These are phyloP conservation scores for Pilaira anomala DNA, from an alignment of 192 early-diverging fungal species.

Conservation along the genomic window DNA sequence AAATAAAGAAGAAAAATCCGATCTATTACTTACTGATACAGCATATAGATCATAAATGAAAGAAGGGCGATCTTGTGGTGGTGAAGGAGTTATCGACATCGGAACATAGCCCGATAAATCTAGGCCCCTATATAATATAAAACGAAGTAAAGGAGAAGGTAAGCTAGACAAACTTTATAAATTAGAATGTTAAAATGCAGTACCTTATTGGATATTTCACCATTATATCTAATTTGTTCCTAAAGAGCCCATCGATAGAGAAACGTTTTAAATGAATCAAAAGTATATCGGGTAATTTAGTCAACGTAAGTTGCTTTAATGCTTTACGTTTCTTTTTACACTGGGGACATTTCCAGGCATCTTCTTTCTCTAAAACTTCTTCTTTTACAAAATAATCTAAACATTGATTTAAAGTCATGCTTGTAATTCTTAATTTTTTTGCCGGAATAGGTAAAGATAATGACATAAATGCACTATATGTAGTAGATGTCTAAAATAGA, in stretches of 20 bases:
- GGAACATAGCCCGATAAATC: constrained; percentile 59
- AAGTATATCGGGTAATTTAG: constrained; percentile 81
- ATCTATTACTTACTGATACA: constrained; percentile 63
- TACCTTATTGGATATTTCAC: constrained; percentile 78
- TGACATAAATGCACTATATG: constrained; percentile 88
- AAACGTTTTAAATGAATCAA: constrained; percentile 94
- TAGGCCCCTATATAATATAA: constrained; percentile 34
- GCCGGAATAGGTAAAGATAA: constrained; percentile 85
- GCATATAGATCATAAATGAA: constrained; percentile 75
- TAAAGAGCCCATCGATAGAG: constrained; percentile 86
- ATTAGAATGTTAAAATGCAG: not conserved
- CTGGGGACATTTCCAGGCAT: constrained; percentile 85
- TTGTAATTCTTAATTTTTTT: constrained; percentile 39
- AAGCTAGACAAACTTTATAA: not conserved
- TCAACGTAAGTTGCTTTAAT: constrained; percentile 75
- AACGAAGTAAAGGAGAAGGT: not conserved
- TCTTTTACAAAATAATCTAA: constrained; percentile 79
- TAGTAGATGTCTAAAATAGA: constrained; percentile 5
- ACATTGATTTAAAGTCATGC: constrained; percentile 78
- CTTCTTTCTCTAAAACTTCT: constrained; percentile 86
- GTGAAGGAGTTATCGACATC: constrained; percentile 7
- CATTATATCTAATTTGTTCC: constrained; percentile 85
- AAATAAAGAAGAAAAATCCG: not conserved
- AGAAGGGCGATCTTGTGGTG: not conserved
- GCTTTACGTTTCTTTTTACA: constrained; percentile 75